Evolutionary conservation across 345 rosid species (phyloP).

Genomic region (Fremontodendron californicum): DNA sequence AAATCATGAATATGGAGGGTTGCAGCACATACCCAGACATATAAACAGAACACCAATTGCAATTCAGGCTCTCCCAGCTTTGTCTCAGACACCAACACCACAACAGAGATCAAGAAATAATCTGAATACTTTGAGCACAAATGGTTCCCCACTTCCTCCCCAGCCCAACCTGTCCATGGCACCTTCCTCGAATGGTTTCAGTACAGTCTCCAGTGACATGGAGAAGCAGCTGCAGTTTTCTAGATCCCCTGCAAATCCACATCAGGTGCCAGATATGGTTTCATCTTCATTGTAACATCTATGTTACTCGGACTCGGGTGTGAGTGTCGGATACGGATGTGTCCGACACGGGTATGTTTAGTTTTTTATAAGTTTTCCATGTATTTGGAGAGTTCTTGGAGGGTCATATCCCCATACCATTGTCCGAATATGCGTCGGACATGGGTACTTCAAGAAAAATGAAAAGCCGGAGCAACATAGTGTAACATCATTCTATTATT

Average conservation of each 20-base stretch:
- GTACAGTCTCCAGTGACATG: constrained; percentile 21
- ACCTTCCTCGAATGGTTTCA: constrained; percentile 27
- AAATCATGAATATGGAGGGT: constrained; percentile 34
- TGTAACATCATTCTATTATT: constrained; percentile 26
- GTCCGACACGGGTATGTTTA: too few species aligned
- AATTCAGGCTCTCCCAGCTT: constrained; percentile 49
- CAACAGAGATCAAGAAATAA: constrained; percentile 42
- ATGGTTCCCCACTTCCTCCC: constrained; percentile 30
- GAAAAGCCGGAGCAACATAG: too few species aligned
- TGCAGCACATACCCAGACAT: constrained; percentile 28
- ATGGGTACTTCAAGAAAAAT: too few species aligned
- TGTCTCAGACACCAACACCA: constrained; percentile 36
- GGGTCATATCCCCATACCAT: too few species aligned
- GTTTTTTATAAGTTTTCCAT: too few species aligned
- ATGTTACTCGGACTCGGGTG: too few species aligned
- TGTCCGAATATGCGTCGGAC: too few species aligned
- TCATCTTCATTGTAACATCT: constrained; percentile 25
- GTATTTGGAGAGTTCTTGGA: too few species aligned
- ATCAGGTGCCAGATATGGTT: constrained; percentile 24
- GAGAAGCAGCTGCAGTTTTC: constrained; percentile 32
- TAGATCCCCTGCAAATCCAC: constrained; percentile 26
- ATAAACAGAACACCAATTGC: constrained; percentile 40
- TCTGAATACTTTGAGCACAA: constrained; percentile 23
- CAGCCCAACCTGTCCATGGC: constrained; percentile 18
- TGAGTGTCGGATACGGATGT: too few species aligned